These are phyloP conservation scores for Cyclotella choctawhatcheeana DNA, from an alignment of 108 stramenopile species.

Conservation along the genomic window DNA sequence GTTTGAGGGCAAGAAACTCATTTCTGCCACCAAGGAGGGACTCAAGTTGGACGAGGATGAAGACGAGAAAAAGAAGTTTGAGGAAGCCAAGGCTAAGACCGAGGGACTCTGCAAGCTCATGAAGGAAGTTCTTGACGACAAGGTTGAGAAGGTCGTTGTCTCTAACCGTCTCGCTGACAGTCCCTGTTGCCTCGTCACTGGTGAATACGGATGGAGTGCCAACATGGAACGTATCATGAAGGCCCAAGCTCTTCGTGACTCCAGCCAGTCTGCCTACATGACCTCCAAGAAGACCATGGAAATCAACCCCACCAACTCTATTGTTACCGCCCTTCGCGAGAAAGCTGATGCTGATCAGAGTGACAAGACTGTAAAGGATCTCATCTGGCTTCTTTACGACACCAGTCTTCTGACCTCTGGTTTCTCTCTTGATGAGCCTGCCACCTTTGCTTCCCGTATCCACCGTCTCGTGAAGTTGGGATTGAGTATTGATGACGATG, in stretches of 20 bases:
- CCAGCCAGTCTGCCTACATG: conserved; percentile 98
- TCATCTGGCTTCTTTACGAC: conserved; percentile 99
- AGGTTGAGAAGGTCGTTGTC: conserved; percentile 99
- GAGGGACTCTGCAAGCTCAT: conserved; percentile 99
- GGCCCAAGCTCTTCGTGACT: conserved; percentile 99
- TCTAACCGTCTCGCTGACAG: conserved; percentile 98
- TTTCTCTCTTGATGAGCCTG: conserved; percentile 99
- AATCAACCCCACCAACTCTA: conserved; percentile 99
- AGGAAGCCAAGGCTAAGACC: conserved; percentile 97
- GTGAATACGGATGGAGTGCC: conserved; percentile 99
- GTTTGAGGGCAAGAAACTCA: conserved; percentile 99
- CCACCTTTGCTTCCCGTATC: conserved; percentile 99
- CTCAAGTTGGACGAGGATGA: conserved; percentile 94
- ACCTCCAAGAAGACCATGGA: conserved; percentile 99
- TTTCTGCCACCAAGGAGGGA: conserved; percentile 99
- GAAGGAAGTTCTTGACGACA: conserved; percentile 99
- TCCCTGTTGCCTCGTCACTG: conserved; percentile 99
- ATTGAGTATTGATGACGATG: conserved; percentile 98
- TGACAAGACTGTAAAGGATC: conserved; percentile 99
- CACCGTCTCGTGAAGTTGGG: conserved; percentile 99
- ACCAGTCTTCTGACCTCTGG: conserved; percentile 98
- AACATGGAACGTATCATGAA: conserved; percentile 99
- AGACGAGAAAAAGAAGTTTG: conserved; percentile 98
- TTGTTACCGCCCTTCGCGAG: conserved; percentile 96
- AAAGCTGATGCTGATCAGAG: conserved; percentile 98